These are phyloP conservation scores for Yamadazyma takamatsuzukensis DNA, from an alignment of 805 yeast species.

Conservation along the genomic window DNA sequence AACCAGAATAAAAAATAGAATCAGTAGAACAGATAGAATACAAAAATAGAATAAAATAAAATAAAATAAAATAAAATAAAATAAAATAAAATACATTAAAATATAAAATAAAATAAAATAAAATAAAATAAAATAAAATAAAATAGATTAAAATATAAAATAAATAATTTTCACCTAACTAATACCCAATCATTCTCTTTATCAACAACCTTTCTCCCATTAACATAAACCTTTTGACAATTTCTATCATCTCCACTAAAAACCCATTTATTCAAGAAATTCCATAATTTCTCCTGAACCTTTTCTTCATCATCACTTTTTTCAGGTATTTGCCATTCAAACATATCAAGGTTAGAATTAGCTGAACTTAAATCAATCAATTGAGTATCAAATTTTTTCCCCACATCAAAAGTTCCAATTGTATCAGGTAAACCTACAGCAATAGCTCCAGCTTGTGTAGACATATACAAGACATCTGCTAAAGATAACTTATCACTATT, in stretches of 20 bases:
- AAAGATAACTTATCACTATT: constrained; percentile 53
- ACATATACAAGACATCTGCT: constrained; percentile 71
- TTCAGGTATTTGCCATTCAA: constrained; percentile 63
- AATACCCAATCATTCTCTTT: constrained; percentile 19
- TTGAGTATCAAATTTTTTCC: constrained; percentile 84
- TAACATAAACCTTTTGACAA: constrained; percentile 74
- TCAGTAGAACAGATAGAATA: no score
- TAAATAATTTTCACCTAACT: constrained; percentile 1
- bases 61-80: no score
- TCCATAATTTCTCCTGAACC: constrained; percentile 35
- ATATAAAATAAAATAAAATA: no score
- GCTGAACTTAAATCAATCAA: constrained; percentile 56
- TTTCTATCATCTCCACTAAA: constrained; percentile 94
- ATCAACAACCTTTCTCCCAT: constrained; percentile 61
- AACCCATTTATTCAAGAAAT: constrained; percentile 81
- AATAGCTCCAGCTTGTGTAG: constrained; percentile 87
- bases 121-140: neutral
- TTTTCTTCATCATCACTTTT: constrained; percentile 11
- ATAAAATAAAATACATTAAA: no score
- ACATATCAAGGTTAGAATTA: constrained; percentile 67
- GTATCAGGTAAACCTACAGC: constrained; percentile 55
- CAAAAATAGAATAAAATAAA: no score
- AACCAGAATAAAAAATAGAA: no score
- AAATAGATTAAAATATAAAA: no score
- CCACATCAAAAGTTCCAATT: constrained; percentile 70